Conservation (phyloP, 495 filamentous ascomycete genomes). For the Opeltia flavorubescens region DNA sequence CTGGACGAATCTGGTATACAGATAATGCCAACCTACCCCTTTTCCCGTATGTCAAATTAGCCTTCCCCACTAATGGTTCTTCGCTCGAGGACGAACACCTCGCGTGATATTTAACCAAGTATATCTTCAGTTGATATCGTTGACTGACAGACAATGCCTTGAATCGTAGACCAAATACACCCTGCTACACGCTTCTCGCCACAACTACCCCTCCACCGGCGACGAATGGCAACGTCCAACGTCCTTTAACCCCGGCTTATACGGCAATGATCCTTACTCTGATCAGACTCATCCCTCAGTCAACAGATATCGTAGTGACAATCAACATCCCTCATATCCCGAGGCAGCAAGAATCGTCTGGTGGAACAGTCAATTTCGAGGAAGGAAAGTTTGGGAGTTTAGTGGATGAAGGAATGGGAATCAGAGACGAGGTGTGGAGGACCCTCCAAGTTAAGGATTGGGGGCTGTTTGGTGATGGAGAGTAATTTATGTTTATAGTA, state of each 20-base stretch:
- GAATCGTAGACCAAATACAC: constrained; percentile 32
- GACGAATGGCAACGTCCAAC: constrained; percentile 1
- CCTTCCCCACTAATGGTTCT: background rate
- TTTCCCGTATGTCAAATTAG: constrained; percentile 15
- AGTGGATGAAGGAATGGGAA: constrained; percentile 43
- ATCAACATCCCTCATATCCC: constrained; percentile 73
- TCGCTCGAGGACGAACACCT: background rate
- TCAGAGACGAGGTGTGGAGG: constrained; percentile 48
- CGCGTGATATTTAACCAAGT: constrained; percentile 10
- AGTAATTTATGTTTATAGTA: no score
- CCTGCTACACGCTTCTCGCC: constrained; percentile 15
- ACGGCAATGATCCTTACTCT: constrained; percentile 48
- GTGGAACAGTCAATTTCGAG: constrained; percentile 41
- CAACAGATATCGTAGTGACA: constrained; percentile 75
- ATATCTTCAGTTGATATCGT: no score
- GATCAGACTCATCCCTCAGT: constrained; percentile 56
- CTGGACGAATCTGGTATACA: constrained; percentile 35
- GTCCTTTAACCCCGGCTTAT: constrained; percentile 27
- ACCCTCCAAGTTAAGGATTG: constrained; percentile 70
- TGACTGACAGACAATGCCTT: no score
- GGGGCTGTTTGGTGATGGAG: constrained; percentile 51
- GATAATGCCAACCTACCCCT: constrained; percentile 20
- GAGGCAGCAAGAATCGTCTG: background rate
- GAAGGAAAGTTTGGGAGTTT: constrained; percentile 21
- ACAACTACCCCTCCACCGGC: constrained; percentile 13